Evolutionary conservation across 2,329 filamentous ascomycete species (phyloP), one percentile per base, ranked within the genome.

Genomic region (Cylindrodendrum hubeiense): DNA sequence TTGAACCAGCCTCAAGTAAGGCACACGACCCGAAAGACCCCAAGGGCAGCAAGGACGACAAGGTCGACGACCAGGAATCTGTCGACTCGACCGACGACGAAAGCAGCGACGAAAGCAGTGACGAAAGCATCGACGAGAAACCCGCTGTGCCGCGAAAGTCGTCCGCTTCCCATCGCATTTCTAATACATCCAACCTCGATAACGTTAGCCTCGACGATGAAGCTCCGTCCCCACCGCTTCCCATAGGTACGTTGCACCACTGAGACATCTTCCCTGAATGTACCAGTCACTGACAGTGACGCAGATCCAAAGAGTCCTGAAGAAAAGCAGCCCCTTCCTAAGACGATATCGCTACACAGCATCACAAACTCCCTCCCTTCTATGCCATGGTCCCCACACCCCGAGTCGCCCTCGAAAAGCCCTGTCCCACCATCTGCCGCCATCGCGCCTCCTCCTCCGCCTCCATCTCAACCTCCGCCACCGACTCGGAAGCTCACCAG

Each of bases 401-500:
- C 87, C 59, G 81, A 81, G 60, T 80, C 83, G 22, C 80, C 83
- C 4, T 74, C 82, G 17, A 89, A 86, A 76, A 84, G 80, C 65
- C 78, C 79, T 22, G 71, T 69, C 74, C 81, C 72, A 69, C 79
- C 73, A 68, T 72, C 76, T 67, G 71, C 75, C 57, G 70, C 74
- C 34, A 72, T 75, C 34, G 72, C 76, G 49, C 77, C 74, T 46
- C 76, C 76, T n/a, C 76, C 76, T 26, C 71, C 70, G 24, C 41
- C 77, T 53, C 71, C 79, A 4, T 61, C 71, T 19, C 71, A 71
- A 26, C 66, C 76, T 22, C 71, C 76, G 21, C 80, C 84, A 2
- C 80, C 83, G 13, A 70, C 86, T 65, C 86, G 94, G 75, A 97
- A 96, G 78, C 87, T 97, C 60, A 95, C 93, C 9, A 93, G 93